A percentile compares a stretch with the other conserved stretches of the same genome.
These are phyloP conservation scores for Boechera stricta DNA, from an alignment of 345 rosid genomes.

Conservation along the genomic window DNA sequence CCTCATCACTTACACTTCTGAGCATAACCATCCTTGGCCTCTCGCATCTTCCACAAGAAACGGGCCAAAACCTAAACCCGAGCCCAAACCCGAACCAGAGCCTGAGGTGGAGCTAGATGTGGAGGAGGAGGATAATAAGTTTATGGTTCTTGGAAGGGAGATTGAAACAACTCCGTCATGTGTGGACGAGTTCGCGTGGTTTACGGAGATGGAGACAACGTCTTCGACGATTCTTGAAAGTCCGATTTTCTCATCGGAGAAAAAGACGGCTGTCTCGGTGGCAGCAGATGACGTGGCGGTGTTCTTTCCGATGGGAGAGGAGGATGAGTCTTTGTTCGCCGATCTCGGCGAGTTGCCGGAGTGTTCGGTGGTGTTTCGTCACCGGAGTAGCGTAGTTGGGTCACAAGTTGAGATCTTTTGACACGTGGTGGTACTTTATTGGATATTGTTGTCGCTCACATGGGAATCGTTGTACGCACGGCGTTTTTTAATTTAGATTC, in stretches of 20 bases:
- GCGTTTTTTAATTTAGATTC: conserved; percentile 25
- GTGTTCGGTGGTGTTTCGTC: conserved; percentile 81
- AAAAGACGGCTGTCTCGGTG: conserved; percentile 37
- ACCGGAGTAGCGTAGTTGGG: conserved; percentile 59
- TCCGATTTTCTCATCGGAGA: conserved; percentile 60
- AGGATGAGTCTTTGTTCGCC: conserved; percentile 93
- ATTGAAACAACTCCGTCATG: conserved; percentile 48
- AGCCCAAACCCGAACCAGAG: conserved; percentile 45
- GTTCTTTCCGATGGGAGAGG: conserved; percentile 71
- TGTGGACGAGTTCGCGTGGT: conserved; percentile 81
- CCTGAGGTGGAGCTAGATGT: conserved; percentile 44
- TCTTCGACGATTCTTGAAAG: conserved; percentile 73
- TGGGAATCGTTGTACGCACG: conserved; percentile 44
- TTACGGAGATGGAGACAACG: conserved; percentile 76
- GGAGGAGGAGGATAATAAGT: conserved; percentile 49
- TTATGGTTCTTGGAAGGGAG: conserved; percentile 56
- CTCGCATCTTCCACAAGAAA: conserved; percentile 57
- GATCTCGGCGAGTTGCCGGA: conserved; percentile 99
- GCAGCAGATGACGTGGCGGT: conserved; percentile 54
- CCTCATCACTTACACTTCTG: conserved; percentile 81
- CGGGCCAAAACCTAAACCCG: conserved; percentile 42
- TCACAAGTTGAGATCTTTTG: conserved; percentile 74
- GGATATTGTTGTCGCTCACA: conserved; percentile 39
- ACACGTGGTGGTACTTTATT: conserved; percentile 48
- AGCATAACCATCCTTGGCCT: conserved; percentile 97